These are phyloP conservation scores for Fusarium sp. DNA, from an alignment of 2,329 filamentous ascomycete species.

Conservation along the genomic window DNA sequence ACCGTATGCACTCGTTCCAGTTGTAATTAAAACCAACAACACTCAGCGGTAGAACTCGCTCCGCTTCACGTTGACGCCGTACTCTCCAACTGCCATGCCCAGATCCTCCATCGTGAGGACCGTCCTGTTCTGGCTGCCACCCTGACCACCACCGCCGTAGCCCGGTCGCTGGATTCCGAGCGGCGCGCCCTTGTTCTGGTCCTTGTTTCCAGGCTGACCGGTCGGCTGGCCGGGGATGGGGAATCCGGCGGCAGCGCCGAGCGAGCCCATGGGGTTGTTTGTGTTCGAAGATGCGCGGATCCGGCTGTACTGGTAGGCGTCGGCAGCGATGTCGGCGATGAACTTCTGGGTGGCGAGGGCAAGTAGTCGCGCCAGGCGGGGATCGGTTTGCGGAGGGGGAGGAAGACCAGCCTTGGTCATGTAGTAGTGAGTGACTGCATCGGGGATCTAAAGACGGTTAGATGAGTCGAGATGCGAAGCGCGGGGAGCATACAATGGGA, in stretches of 20 bases:
- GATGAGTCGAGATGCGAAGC: background rate
- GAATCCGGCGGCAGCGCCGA: slow-evolving; percentile 80
- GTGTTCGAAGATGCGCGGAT: slow-evolving; percentile 91
- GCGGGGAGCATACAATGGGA: slow-evolving; percentile 79
- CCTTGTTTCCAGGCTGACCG: slow-evolving; percentile 67
- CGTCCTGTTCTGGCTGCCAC: slow-evolving; percentile 88
- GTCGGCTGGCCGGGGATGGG: slow-evolving; percentile 72
- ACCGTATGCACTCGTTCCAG: slow-evolving; percentile 21
- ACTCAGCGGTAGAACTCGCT: slow-evolving; percentile 91
- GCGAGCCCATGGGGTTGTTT: slow-evolving; percentile 91
- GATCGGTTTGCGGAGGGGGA: slow-evolving; percentile 89
- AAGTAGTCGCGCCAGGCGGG: slow-evolving; percentile 89
- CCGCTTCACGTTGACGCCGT: slow-evolving; percentile 96
- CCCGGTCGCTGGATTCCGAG: slow-evolving; percentile 82
- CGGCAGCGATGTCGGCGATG: slow-evolving; percentile 95
- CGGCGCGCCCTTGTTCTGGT: slow-evolving; percentile 68
- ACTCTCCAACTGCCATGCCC: slow-evolving; percentile 97
- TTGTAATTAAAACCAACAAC: slow-evolving; percentile 6
- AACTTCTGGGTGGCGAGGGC: slow-evolving; percentile 99
- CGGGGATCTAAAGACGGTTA: slow-evolving; percentile 74
- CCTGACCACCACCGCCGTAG: slow-evolving; percentile 88
- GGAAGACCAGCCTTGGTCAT: slow-evolving; percentile 95
- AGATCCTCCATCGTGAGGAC: slow-evolving; percentile 99
- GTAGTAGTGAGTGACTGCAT: slow-evolving; percentile 98
- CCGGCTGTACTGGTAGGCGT: slow-evolving; percentile 97